A percentile compares a stretch with the other conserved stretches of the same genome.
Evolutionary conservation across 1,284 basidiomycete species (phyloP).

Genomic region (Ustanciosporium gigantosporum): DNA sequence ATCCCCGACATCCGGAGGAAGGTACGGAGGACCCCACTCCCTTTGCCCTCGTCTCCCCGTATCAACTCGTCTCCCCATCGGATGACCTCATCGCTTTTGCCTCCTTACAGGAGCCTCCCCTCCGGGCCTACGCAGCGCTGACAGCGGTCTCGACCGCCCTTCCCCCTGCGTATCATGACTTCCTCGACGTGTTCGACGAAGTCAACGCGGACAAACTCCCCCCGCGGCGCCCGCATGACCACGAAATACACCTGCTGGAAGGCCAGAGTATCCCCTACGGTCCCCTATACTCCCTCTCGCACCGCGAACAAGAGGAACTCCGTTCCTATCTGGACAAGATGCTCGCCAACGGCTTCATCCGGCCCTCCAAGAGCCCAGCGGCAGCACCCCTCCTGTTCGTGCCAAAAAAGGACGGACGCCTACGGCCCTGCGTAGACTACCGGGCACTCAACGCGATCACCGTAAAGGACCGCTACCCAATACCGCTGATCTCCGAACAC

Average conservation of each 20-base stretch:
- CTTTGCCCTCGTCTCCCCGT: too few species aligned
- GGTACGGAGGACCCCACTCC: too few species aligned
- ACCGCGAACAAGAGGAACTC: neutral
- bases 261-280: neutral
- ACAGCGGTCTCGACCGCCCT: too few species aligned
- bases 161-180: neutral
- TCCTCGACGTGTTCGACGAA: neutral
- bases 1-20: neutral
- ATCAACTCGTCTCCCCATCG: too few species aligned
- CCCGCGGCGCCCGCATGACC: neutral
- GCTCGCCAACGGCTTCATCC: constrained; percentile 5
- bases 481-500: constrained; percentile 7
- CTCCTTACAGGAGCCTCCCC: too few species aligned
- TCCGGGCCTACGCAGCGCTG: too few species aligned
- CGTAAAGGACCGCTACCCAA: constrained; percentile 3
- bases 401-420: constrained; percentile 1
- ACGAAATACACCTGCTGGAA: neutral
- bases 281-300: constrained; percentile 3
- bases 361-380: constrained; percentile 1
- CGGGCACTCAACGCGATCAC: constrained; percentile 1
- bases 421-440: neutral
- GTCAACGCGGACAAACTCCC: neutral
- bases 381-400: constrained; percentile 4
- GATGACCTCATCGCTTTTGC: too few species aligned
- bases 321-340: constrained; percentile 2